Evolutionary conservation across 352 stramenopile species (phyloP), one percentile per base, ranked within the genome.

Genomic region (Phytopythium aichiense): DNA sequence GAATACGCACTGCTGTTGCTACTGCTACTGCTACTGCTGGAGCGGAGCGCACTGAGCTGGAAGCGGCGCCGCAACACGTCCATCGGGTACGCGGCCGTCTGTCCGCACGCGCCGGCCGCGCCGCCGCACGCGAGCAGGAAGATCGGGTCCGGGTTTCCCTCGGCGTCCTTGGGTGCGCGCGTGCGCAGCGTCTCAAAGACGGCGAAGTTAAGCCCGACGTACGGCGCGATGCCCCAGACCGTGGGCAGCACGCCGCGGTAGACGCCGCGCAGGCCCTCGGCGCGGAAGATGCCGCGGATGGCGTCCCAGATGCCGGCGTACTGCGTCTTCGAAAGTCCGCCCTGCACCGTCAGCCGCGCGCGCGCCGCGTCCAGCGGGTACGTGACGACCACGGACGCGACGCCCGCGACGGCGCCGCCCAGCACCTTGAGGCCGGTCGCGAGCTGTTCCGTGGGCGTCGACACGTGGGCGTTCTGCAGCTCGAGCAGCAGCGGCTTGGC

Each of bases 321-420:
- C 13, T 87, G 73, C 48, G 77, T 83, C 33, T 73, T 74, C 0
- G 74, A 74, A 42, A 91, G 71, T 20, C 76, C 72, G 65, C 78
- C 81, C 22, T 91, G 84, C 28, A 92, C 79, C 0, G 82, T 91
- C 16, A 93, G 68, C 6, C 84, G 68, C n/a, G 81, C 84, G 20
- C 81, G 80, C 46, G 88, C 81, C 61, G 86, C 84, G 51, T 94
- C 84, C 7, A 94, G 60, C 11, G 82, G 84, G 52, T 92, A 94
- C 20, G 82, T 90, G 49, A 87, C 58, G 31, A 76, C 61, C 15
- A 94, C 83, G 0, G 84, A 92, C 18, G 84, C 76, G 30, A 90
- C 65, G 20, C 84, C 84, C n/a, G 84, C 84, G 20, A 81, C 63
- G 11, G 81, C 74, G 9, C 84, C 84, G 25, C 76, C 78, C 0